Evolutionary conservation across 768 basidiomycete species (phyloP), one percentile per base, ranked within the genome.

Genomic region (Harrya chromipes): DNA sequence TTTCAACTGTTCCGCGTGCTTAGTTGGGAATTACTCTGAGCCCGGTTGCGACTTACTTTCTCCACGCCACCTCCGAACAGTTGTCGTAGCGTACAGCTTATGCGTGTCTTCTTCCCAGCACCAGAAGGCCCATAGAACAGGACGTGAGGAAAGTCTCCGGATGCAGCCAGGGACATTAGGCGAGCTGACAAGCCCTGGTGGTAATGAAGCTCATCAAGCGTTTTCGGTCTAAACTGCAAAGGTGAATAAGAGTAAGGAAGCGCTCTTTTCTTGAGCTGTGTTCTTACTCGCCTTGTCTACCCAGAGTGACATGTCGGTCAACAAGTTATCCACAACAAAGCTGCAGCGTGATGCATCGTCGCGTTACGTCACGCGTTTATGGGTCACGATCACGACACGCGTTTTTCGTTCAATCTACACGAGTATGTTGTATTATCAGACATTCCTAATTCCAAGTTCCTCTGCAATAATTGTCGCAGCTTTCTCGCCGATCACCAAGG

Each of bases 111-210:
- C 76, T 98, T 98, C 14, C 95, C 95, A 13, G 95, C 93, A 19
- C 95, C 95, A 4, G 90, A 90, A 9, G 95, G 95, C 0, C 95
- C 95, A 63, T 97, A 99, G 73, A 98, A 95, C 2, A 99, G 81
- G 74, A 97, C 85, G 66, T 99, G 95, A 8, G 95, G 95, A 65
- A 99, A 97, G 74, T 98, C 94, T 1, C 91, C 90, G 1, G 90
- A 86, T 1, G 83, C 79, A 0, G 94, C 86, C 54, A 97, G 74
- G 2, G 94, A 87, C 52, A 78, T 80, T 27, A 97, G 74, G 21
- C 95, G 81, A 20, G 78, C 74, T 17, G 94, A 90, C 27, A 99
- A 82, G 36, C 78, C 80, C 29, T 74, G 66, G 64, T 98, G 95
- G 67, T 99, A 97, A 63, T 94, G 85, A 46, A 99, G 82, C 23